Percentiles rank a stretch among this genome's conserved stretches.
Evolutionary conservation across 352 stramenopile genomes (phyloP).

Genomic region (Phytophthora europaea): DNA sequence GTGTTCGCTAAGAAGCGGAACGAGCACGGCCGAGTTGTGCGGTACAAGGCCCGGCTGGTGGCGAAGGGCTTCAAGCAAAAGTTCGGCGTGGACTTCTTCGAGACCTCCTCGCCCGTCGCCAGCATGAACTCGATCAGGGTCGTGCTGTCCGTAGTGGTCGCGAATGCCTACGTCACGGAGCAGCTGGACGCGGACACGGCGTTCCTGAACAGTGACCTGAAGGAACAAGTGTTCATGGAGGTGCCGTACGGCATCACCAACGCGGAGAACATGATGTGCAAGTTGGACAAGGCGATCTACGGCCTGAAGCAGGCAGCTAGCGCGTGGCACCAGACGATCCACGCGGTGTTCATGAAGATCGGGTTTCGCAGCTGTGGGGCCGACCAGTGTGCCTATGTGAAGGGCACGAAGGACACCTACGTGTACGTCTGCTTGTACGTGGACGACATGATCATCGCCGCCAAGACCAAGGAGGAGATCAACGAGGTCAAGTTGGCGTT

Average conservation of each 20-base stretch:
- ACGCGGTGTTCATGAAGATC: background rate
- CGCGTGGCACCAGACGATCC: background rate
- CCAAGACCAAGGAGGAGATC: background rate
- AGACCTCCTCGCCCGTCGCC: background rate
- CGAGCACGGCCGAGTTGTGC: background rate
- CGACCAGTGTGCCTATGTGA: too few species aligned
- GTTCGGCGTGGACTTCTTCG: background rate
- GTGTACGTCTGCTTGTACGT: too few species aligned
- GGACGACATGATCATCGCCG: background rate
- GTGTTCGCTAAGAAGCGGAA: background rate
- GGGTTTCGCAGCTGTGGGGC: background rate
- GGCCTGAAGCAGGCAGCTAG: background rate
- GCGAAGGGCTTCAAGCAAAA: background rate
- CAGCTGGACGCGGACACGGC: too few species aligned
- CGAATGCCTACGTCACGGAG: background rate
- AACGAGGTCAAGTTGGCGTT: slow-evolving; percentile 1
- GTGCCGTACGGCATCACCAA: too few species aligned
- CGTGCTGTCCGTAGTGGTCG: background rate
- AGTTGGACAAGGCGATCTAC: too few species aligned
- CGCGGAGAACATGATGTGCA: too few species aligned
- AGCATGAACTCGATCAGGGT: slow-evolving; percentile 2
- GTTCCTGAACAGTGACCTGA: too few species aligned
- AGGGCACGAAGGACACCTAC: too few species aligned
- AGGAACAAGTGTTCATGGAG: too few species aligned
- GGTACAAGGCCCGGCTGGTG: background rate